Conservation (phyloP, 495 filamentous ascomycete genomes). For the Penicillium bovifimosum region DNA sequence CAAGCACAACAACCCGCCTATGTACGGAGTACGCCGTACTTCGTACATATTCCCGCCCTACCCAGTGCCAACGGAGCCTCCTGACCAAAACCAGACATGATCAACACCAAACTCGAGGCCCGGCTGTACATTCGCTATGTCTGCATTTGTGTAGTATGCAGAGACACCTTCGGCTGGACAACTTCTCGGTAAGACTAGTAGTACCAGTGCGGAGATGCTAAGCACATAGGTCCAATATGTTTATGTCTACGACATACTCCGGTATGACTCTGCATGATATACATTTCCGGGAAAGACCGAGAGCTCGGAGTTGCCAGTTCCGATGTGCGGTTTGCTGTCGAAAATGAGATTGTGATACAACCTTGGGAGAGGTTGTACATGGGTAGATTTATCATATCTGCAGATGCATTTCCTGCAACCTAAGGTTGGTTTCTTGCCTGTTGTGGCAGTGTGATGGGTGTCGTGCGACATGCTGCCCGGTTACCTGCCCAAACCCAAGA, state of each 20-base stretch:
- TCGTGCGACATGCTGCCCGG: conserved; percentile 4
- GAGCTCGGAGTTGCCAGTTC: neutral
- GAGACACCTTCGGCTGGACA: neutral
- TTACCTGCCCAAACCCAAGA: neutral
- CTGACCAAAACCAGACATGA: neutral
- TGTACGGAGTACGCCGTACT: neutral
- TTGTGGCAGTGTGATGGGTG: neutral
- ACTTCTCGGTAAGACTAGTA: no score
- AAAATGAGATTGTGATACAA: neutral
- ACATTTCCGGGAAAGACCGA: neutral
- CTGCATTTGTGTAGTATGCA: neutral
- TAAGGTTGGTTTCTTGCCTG: neutral
- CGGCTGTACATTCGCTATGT: neutral
- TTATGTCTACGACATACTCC: no score
- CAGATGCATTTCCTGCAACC: neutral
- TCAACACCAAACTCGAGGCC: neutral
- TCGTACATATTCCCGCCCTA: neutral
- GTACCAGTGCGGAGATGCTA: neutral
- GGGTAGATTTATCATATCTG: neutral
- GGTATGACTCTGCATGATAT: neutral
- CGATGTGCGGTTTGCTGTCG: neutral
- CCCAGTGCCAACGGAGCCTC: neutral
- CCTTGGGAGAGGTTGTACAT: neutral
- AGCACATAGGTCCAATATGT: neutral
- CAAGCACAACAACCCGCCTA: neutral